These are phyloP conservation scores for Malassezia brasiliensis DNA, from an alignment of 1,284 basidiomycete genomes.

Conservation along the genomic window DNA sequence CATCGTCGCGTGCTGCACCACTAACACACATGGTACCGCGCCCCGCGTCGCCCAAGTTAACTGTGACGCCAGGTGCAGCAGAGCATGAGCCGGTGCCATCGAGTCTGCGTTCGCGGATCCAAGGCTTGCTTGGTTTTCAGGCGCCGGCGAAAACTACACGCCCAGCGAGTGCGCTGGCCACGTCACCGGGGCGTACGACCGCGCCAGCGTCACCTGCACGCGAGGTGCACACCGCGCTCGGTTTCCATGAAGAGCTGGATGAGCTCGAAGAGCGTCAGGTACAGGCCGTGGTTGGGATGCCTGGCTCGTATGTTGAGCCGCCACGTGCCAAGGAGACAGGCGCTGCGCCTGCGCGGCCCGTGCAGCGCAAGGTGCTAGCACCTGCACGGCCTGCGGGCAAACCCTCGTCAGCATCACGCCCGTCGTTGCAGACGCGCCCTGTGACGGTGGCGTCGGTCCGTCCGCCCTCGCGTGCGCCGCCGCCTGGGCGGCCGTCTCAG, in stretches of 20 bases:
- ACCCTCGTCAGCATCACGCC: not conserved
- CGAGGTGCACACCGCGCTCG: slow-evolving; percentile 16
- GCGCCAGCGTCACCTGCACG: slow-evolving; percentile 2
- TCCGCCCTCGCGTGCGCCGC: not conserved
- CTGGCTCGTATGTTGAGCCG: slow-evolving; percentile 6
- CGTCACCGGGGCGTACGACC: not conserved
- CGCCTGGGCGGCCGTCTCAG: not conserved
- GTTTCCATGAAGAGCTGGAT: slow-evolving; percentile 13
- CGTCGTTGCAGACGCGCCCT: not conserved
- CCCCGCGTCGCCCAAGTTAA: not conserved
- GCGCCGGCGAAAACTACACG: slow-evolving; percentile 11
- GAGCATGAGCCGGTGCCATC: not conserved
- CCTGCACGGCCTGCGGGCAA: not conserved
- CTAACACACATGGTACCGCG: not conserved
- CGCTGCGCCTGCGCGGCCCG: not conserved
- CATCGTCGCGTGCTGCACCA: no score
- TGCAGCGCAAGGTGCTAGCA: not conserved
- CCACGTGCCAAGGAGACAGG: not conserved
- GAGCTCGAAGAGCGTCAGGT: not conserved
- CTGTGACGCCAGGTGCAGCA: not conserved
- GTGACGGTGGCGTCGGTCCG: not conserved
- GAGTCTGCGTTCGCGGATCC: slow-evolving; percentile 31
- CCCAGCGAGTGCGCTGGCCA: slow-evolving; percentile 2
- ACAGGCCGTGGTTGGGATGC: not conserved
- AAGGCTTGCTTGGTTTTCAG: slow-evolving; percentile 30